phyloP scores from a whole-genome alignment of 129 eudicot species.

The Gnaphalium uliginosum region DNA sequence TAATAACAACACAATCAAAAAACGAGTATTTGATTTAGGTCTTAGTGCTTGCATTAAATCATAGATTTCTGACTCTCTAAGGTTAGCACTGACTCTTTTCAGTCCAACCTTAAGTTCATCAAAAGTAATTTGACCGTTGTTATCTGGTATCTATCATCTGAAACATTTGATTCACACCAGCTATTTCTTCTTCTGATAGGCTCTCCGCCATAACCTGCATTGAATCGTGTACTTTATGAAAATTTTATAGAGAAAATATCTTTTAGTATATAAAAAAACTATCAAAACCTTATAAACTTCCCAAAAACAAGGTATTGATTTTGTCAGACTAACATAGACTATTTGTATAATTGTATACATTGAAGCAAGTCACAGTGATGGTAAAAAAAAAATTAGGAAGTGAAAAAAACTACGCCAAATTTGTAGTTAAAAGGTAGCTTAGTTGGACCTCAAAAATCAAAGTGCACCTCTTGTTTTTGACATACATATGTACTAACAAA shows the following conservation, averaged over 20 bases:
- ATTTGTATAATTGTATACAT: not conserved
- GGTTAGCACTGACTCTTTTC: conserved; percentile 62
- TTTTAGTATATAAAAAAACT: not conserved
- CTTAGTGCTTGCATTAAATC: conserved; percentile 77
- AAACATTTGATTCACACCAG: conserved; percentile 69
- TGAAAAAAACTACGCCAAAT: not conserved
- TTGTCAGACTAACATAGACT: not conserved
- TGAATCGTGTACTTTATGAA: not conserved
- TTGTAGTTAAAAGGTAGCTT: too few species aligned
- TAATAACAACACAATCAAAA: not conserved
- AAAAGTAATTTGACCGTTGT: conserved; percentile 65
- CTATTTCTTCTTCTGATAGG: conserved; percentile 71
- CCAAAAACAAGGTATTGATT: not conserved
- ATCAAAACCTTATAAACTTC: not conserved
- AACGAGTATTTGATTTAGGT: not conserved
- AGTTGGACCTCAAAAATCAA: too few species aligned
- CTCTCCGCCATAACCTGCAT: conserved; percentile 64
- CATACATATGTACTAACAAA: not conserved
- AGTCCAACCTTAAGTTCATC: conserved; percentile 67
- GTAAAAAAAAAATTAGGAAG: not conserved
- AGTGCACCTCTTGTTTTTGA: not conserved
- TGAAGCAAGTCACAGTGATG: not conserved
- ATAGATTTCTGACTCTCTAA: conserved; percentile 67
- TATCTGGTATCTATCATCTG: conserved; percentile 68
- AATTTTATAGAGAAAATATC: not conserved